Percentiles rank a stretch among this genome's conserved stretches.
phyloP scores from a whole-genome alignment of 345 rosid genomes.

The Salix brachista region DNA sequence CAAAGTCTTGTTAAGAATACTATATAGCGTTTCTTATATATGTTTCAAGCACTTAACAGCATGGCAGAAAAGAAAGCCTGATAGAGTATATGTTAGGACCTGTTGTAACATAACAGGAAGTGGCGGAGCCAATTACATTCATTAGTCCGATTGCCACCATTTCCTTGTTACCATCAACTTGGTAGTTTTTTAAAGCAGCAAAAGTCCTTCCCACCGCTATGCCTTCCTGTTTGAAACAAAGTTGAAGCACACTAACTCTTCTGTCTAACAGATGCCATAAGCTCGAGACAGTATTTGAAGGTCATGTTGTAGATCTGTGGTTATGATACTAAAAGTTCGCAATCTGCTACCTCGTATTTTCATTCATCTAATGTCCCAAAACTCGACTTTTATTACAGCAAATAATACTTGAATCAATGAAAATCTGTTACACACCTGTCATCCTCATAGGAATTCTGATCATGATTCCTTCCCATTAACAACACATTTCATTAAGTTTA shows the following conservation, averaged over 20 bases:
- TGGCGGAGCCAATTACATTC: constrained; percentile 91
- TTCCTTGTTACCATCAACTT: constrained; percentile 97
- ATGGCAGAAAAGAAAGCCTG: background rate
- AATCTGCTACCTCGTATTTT: background rate
- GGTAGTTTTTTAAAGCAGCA: constrained; percentile 79
- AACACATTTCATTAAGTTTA: background rate
- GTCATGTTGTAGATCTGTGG: background rate
- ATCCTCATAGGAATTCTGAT: background rate
- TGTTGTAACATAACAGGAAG: constrained; percentile 89
- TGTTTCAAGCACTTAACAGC: background rate
- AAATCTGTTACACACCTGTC: background rate
- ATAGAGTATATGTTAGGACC: constrained; percentile 24
- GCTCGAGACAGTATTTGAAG: background rate
- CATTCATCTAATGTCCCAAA: background rate
- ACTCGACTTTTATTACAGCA: background rate
- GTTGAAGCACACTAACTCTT: background rate
- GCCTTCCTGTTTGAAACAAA: constrained; percentile 83
- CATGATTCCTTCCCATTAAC: background rate
- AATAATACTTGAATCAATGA: background rate
- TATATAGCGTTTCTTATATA: background rate
- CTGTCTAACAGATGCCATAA: background rate
- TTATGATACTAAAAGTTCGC: background rate
- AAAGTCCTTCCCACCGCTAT: constrained; percentile 97
- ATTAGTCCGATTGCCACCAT: constrained; percentile 94
- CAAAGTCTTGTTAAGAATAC: background rate